Evolutionary conservation across 2,329 filamentous ascomycete genomes (phyloP), one percentile per base, ranked within the genome.

Genomic region (Daldinia eschscholtzii): DNA sequence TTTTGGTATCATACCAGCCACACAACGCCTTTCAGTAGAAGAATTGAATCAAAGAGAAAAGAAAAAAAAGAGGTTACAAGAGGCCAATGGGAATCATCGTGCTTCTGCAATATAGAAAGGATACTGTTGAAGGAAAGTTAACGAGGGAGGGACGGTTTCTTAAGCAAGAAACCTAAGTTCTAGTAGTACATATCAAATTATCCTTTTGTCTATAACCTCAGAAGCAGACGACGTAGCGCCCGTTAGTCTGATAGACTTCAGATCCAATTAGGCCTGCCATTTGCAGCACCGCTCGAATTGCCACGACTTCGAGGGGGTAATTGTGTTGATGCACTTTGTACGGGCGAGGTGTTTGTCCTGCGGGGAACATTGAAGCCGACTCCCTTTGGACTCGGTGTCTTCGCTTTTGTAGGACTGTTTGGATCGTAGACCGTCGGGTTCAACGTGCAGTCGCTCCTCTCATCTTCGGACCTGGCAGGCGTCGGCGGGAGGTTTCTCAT

Each of bases 371-470:
- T 80, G 72, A 83, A 83, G 33, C 82, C 82, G 20, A 83, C 83
- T 0, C 82, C 83, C 68, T 75, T 80, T 1, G 82, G 82, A 65
- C 82, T 85, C 4, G 81, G 78, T 12, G 83, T 73, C 70, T 79
- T 83, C n/a, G 73, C 68, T 64, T 77, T 80, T 9, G 75, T 78
- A 9, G 79, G 75, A 59, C 78, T 82, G 23, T 80, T 76, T 0
- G 85, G 84, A 62, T 79, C 82, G 75, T 89, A 89, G 4, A 88
- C 85, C 1, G 82, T 80, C 2, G 87, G 84, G 64, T 82, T 87
- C 2, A 89, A 79, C 1, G 81, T 84, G 23, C 79, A 77, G 33
- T 80, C 60, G 5, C 37, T 73, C 12, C 78, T 76, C 2, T 78
- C 75, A 3, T 61, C 44, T 37, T 76, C 72, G 46, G 59, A 57